phyloP scores from a whole-genome alignment of 495 filamentous ascomycete genomes.

The Aspergillus egyptiacus region DNA sequence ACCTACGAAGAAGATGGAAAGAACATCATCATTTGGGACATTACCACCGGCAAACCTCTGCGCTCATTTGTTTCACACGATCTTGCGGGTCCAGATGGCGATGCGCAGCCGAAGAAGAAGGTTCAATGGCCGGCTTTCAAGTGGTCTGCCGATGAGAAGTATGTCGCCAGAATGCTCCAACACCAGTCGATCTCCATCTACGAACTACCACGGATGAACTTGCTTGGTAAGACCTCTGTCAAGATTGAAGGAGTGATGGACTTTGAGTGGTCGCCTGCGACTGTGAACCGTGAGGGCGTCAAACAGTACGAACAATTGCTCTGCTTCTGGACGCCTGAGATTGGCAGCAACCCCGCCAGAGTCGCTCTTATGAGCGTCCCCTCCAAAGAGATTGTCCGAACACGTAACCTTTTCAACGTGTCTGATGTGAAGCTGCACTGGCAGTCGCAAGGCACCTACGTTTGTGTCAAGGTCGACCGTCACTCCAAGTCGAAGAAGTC shows the following conservation, averaged over 20 bases:
- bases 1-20: slow-evolving; percentile 93
- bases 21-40: slow-evolving; percentile 98
- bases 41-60: slow-evolving; percentile 81
- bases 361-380: slow-evolving; percentile 95
- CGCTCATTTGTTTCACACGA: slow-evolving; percentile 90
- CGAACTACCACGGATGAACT: slow-evolving; percentile 85
- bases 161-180: slow-evolving; percentile 86
- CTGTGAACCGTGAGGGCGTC: slow-evolving; percentile 67
- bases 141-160: slow-evolving; percentile 96
- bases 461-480: slow-evolving; percentile 97
- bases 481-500: slow-evolving; percentile 99
- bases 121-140: slow-evolving; percentile 98
- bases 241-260: slow-evolving; percentile 96
- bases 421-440: slow-evolving; percentile 91
- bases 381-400: slow-evolving; percentile 85
- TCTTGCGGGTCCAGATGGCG: slow-evolving; percentile 54
- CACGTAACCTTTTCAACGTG: slow-evolving; percentile 94
- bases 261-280: slow-evolving; percentile 93
- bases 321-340: slow-evolving; percentile 98
- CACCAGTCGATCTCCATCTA: slow-evolving; percentile 89
- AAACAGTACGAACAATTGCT: slow-evolving; percentile 92
- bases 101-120: slow-evolving; percentile 79
- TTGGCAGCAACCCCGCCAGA: slow-evolving; percentile 96
- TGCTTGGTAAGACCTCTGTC: slow-evolving; percentile 81
- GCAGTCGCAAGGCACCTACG: slow-evolving; percentile 88